Percentiles rank a stretch among this genome's conserved stretches.
Conservation (phyloP, 768 basidiomycete species). For the Russula earlei region DNA sequence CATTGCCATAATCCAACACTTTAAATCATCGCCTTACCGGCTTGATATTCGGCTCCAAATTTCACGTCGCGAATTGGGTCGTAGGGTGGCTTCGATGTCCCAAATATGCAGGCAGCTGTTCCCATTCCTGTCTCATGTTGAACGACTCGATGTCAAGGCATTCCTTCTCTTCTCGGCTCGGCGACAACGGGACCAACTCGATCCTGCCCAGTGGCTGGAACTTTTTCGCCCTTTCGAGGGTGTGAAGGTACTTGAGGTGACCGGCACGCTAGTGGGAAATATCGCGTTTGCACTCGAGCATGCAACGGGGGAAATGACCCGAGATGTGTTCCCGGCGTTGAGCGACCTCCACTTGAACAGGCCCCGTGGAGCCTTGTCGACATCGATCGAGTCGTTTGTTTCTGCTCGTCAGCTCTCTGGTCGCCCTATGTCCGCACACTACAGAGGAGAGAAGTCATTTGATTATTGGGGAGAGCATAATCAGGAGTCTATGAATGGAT, state of each 20-base stretch:
- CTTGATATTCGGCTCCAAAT: neutral
- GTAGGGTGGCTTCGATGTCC: neutral
- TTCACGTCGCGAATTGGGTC: neutral
- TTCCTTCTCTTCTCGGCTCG: no score
- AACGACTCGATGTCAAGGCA: neutral
- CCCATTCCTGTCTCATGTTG: neutral
- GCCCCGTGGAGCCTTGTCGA: neutral
- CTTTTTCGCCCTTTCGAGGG: neutral
- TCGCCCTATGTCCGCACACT: neutral
- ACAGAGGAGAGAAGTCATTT: neutral
- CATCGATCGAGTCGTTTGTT: neutral
- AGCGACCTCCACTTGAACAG: neutral
- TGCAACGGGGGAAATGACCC: neutral
- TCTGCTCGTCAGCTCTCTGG: neutral
- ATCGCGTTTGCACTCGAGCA: neutral
- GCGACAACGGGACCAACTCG: neutral
- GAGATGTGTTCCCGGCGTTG: neutral
- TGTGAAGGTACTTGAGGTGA: neutral
- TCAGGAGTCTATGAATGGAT: neutral
- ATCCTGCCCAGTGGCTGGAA: neutral
- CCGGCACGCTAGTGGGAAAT: neutral
- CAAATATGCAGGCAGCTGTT: neutral
- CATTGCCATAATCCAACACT: neutral
- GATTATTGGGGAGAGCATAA: neutral
- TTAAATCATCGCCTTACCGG: neutral